Evolutionary conservation across 306 rosid species (phyloP), one percentile per base, ranked within the genome.

Genomic region (Begonia masoniana): DNA sequence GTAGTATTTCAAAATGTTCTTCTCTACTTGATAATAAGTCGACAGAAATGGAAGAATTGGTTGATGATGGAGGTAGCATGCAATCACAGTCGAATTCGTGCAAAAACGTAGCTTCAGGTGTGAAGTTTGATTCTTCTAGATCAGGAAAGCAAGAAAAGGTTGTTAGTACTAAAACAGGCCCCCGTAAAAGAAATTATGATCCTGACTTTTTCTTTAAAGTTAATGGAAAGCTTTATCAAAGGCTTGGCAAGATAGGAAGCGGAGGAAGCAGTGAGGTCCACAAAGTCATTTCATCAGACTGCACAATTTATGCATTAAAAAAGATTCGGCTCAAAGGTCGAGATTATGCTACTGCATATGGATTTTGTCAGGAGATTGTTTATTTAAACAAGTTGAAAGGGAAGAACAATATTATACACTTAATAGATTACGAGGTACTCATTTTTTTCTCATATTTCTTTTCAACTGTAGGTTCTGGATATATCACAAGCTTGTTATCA

Each of bases 181-280:
- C 74, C 62, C 94, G 94, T 50, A 85, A 75, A 71, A 81, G 82
- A 67, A 70, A 68, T 43, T 83, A 91, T 56, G 97, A 91, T 48
- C 95, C 96, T 10, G 92, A 91, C 69, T 65, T 85, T 69, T 91
- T 91, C 69, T 85, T 83, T 51, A 85, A 91, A 74, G 97, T 91
- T 41, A 91, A 81, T 52, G 96, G 96, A 51, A 85, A 85, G 82
- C 96, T 91, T 23, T 91, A 85, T 78, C 97, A 91, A 70, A 79
- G 96, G 75, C 97, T 91, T 39, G 97, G 97, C 49, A 91, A 91
- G 84, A 91, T 91, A 68, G 97, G 97, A 1, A 91, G 96, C 43
- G 97, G 97, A 26, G 97, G 97, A 74, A 91, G 96, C 76, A 91
- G 96, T 75, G 97, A 91, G 74, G 96, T 91, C 24, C 94, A 91